Percentiles rank a stretch among this genome's conserved stretches.
Conservation (phyloP, 78 protist genomes). For the Cavenderia fasciculata region DNA sequence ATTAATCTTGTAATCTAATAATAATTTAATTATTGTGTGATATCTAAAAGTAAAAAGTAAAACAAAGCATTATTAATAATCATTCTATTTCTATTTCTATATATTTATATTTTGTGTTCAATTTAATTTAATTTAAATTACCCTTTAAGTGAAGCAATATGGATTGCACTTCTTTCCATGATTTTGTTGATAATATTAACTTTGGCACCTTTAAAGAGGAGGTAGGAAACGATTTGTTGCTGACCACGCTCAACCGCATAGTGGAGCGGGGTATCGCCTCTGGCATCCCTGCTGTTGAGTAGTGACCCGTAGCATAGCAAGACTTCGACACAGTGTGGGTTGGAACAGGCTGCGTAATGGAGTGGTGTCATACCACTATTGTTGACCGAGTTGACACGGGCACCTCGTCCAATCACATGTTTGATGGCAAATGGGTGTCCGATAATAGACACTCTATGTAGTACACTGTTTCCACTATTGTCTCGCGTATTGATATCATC, state of each 20-base stretch:
- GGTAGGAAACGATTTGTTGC: slow-evolving; percentile 8
- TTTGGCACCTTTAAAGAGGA: slow-evolving; percentile 38
- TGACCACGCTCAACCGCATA: slow-evolving; percentile 64
- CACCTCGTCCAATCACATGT: slow-evolving; percentile 43
- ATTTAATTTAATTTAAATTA: background rate
- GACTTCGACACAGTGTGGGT: slow-evolving; percentile 27
- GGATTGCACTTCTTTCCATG: slow-evolving; percentile 42
- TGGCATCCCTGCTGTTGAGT: slow-evolving; percentile 25
- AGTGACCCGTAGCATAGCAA: slow-evolving; percentile 44
- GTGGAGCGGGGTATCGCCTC: slow-evolving; percentile 48
- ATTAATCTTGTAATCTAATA: slow-evolving; percentile 22
- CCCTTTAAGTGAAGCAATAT: slow-evolving; percentile 62
- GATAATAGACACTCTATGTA: slow-evolving; percentile 59
- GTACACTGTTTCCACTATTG: slow-evolving; percentile 31
- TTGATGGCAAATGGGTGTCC: slow-evolving; percentile 39
- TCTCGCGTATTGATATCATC: slow-evolving; percentile 51
- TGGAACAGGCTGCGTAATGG: slow-evolving; percentile 72
- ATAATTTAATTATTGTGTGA: slow-evolving; percentile 10
- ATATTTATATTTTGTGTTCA: no score
- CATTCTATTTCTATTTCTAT: no score
- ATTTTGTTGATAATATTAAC: slow-evolving; percentile 5
- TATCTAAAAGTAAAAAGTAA: no score
- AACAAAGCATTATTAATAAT: no score
- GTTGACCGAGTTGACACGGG: slow-evolving; percentile 25
- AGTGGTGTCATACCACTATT: slow-evolving; percentile 61